These are phyloP conservation scores for Aureobasidium sp. DNA, from an alignment of 2,329 filamentous ascomycete species.

Conservation along the genomic window DNA sequence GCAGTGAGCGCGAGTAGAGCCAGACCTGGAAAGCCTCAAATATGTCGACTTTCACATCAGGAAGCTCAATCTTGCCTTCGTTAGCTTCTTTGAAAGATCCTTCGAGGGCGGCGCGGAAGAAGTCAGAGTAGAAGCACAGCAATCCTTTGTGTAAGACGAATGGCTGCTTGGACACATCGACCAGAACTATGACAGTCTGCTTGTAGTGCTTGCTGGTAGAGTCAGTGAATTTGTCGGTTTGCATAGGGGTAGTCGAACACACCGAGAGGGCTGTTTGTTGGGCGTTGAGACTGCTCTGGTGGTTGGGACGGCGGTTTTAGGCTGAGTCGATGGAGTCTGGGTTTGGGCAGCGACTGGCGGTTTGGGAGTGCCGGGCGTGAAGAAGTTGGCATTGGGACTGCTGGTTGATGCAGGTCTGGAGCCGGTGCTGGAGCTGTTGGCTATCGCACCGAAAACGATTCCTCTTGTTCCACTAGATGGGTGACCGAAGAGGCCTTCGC, in stretches of 20 bases:
- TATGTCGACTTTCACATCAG: constrained; percentile 5
- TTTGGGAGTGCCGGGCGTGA: neutral
- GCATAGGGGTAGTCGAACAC: neutral
- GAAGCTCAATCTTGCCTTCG: constrained; percentile 12
- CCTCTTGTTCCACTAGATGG: no score
- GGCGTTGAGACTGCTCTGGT: neutral
- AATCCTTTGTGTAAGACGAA: constrained; percentile 14
- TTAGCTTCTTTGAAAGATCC: constrained; percentile 12
- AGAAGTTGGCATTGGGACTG: neutral
- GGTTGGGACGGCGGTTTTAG: neutral
- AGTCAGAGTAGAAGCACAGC: constrained; percentile 15
- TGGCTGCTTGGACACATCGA: neutral
- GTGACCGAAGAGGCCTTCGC: no score
- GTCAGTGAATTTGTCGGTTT: neutral
- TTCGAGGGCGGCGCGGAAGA: constrained; percentile 16
- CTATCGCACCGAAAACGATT: no score
- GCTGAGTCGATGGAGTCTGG: neutral
- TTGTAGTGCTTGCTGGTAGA: neutral
- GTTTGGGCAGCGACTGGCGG: no score
- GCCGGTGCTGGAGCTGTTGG: no score
- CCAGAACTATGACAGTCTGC: neutral
- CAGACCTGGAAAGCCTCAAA: constrained; percentile 15
- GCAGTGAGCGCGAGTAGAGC: constrained; percentile 5
- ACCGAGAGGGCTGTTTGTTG: neutral
- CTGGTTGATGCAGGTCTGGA: no score